Percentiles rank a stretch among this genome's conserved stretches.
Evolutionary conservation across 257 asterid genomes (phyloP).

Genomic region (Solanum lignicaule): DNA sequence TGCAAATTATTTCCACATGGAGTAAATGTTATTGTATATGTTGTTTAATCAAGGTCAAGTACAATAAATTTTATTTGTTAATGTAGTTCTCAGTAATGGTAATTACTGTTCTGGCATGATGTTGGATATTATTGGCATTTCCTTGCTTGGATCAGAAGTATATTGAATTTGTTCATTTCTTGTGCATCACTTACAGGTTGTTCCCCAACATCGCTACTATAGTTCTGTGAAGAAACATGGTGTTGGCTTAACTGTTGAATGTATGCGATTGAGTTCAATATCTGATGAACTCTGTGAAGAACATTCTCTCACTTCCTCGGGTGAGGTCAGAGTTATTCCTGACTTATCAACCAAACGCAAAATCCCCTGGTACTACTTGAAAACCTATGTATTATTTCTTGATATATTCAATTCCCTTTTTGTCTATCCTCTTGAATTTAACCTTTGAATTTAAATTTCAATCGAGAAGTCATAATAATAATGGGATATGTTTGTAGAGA

Average conservation of each 20-base stretch:
- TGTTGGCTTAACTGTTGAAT: not conserved
- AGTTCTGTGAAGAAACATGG: slow-evolving; percentile 44
- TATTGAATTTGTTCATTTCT: not conserved
- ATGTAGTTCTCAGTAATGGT: too few relatives aligned
- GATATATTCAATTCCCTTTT: not conserved
- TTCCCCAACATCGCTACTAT: slow-evolving; percentile 56
- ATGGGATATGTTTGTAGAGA: too few relatives aligned
- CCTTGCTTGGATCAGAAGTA: too few relatives aligned
- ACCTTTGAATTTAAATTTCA: not conserved
- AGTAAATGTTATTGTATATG: not conserved
- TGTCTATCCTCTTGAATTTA: not conserved
- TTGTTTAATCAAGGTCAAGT: not conserved
- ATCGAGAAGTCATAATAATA: too few relatives aligned
- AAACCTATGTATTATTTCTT: not conserved
- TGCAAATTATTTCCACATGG: not conserved
- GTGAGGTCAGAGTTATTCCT: slow-evolving; percentile 84
- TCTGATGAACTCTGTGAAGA: slow-evolving; percentile 64
- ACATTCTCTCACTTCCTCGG: slow-evolving; percentile 40
- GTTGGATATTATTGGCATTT: not conserved
- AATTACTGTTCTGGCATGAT: too few relatives aligned
- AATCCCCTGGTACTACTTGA: slow-evolving; percentile 57
- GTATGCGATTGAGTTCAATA: slow-evolving; percentile 66
- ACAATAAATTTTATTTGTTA: too few relatives aligned
- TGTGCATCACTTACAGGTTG: slow-evolving; percentile 34
- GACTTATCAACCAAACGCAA: slow-evolving; percentile 50